A percentile compares a stretch with the other conserved stretches of the same genome.
Conservation (phyloP, 176 grass and related monocot genomes). For the Triticum dicoccoides region DNA sequence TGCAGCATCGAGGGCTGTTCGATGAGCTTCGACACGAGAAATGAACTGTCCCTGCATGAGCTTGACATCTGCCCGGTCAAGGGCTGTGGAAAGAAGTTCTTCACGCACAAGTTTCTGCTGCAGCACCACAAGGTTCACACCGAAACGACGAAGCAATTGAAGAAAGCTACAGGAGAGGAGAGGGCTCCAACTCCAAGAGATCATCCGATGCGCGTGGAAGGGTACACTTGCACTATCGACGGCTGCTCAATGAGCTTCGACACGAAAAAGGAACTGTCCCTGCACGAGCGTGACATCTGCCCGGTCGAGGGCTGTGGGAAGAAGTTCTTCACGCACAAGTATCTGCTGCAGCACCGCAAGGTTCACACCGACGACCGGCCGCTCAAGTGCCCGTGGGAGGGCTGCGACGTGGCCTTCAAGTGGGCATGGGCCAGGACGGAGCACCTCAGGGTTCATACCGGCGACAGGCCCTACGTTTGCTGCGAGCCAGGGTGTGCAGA, state of each 20-base stretch:
- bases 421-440: conserved; percentile 96
- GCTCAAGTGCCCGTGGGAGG: conserved; percentile 81
- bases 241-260: conserved; percentile 75
- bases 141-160: no score
- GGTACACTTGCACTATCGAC: background rate
- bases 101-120: conserved; percentile 85
- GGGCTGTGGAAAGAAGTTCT: conserved; percentile 74
- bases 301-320: conserved; percentile 61
- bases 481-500: conserved; percentile 59
- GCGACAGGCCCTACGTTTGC: conserved; percentile 86
- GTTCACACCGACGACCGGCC: conserved; percentile 80
- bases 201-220: no score
- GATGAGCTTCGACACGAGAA: conserved; percentile 64
- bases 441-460: conserved; percentile 87
- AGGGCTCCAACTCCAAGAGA: no score
- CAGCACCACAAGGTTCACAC: conserved; percentile 61
- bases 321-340: conserved; percentile 92
- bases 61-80: conserved; percentile 66
- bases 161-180: no score
- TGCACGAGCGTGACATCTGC: conserved; percentile 75
- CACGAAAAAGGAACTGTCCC: conserved; percentile 54
- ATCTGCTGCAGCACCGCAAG: conserved; percentile 79
- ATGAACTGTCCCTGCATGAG: conserved; percentile 68
- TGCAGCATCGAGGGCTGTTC: conserved; percentile 72
- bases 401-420: conserved; percentile 83